A percentile compares a stretch with the other conserved stretches of the same genome.
phyloP scores from a whole-genome alignment of 208 protist species.

The Trypanosoma rangeli region DNA sequence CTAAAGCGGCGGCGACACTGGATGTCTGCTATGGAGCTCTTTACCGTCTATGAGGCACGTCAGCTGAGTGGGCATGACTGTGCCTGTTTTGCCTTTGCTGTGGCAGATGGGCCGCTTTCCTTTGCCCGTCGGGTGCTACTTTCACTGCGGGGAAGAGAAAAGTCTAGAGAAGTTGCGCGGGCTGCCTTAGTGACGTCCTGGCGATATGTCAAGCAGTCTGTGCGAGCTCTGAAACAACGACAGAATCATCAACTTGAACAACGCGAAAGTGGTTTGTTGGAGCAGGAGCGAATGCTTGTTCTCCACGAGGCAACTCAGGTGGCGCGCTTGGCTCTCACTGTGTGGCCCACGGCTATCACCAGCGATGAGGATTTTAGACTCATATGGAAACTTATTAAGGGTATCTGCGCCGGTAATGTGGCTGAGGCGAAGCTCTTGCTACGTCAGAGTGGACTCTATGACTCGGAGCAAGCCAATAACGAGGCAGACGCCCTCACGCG shows the following conservation, averaged over 20 bases:
- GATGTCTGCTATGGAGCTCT: conserved; percentile 36
- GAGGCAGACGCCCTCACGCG: conserved; percentile 16
- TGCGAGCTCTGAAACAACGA: not conserved
- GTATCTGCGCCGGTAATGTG: conserved; percentile 18
- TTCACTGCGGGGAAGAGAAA: conserved; percentile 22
- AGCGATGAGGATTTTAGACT: conserved; percentile 14
- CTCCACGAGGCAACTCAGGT: conserved; percentile 23
- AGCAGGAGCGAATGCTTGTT: conserved; percentile 18
- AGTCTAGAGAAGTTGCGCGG: conserved; percentile 24
- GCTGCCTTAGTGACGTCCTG: conserved; percentile 15
- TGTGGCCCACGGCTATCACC: conserved; percentile 23
- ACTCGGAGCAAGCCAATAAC: conserved; percentile 7
- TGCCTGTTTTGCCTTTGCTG: conserved; percentile 48
- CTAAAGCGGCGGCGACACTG: conserved; percentile 29
- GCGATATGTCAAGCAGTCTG: conserved; percentile 24
- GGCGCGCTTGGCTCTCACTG: conserved; percentile 16
- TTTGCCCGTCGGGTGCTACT: conserved; percentile 40
- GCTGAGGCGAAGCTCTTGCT: conserved; percentile 17
- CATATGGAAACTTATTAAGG: conserved; percentile 19
- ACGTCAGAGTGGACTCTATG: conserved; percentile 11
- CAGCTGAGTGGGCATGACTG: conserved; percentile 38
- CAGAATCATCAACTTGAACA: not conserved
- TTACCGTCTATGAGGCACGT: conserved; percentile 38
- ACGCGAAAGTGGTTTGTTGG: not conserved
- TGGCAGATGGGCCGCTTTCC: conserved; percentile 33